Evolutionary conservation across 805 yeast species (phyloP), one percentile per base, ranked within the genome.

Genomic region (Maudiozyma saulgeensis): DNA sequence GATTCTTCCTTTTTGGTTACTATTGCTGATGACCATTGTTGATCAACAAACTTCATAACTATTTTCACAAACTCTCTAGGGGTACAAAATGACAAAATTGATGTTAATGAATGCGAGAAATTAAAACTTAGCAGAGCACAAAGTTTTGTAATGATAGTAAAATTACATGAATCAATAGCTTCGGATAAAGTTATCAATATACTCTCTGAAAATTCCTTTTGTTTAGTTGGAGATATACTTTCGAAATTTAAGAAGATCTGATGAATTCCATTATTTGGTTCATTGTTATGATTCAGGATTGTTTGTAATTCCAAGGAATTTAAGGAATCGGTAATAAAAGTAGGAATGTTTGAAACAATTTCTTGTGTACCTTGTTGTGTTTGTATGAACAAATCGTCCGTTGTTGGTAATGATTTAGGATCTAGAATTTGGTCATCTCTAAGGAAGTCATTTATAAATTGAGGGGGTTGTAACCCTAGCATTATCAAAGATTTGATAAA

Each of bases 261-360:
- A 52, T 72, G 49, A 62, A 84, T 60, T 45, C 77, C 71, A 8
- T 87, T 78, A 50, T 77, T 80, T 43, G 75, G 73, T 49, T 78
- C 82, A 16, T 76, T 74, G 47, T 75, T 70, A 9, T 71, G 68
- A 37, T 70, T 74, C 34, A 61, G 47, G 12, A 73, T 54, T 0
- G 63, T 56, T 41, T 63, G 67, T 11, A 61, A 48, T 32, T 64
- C 68, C n/a, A 64, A 47, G 1, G 58, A 53, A 32, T 57, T 57
- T 11, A 66, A 44, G 3, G 62, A 51, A 5, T 53, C 53, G 8
- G 52, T 51, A 21, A 74, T 48, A 21, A 62, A 61, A 7, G 52
- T 49, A 9, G 60, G 48, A 16, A 72, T 49, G 45, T 70, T 69
- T 16, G 61, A 45, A 13, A 64, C 55, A 18, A 59, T 49, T 13